Conservation (phyloP, 768 basidiomycete species). For the Russula abietina region DNA sequence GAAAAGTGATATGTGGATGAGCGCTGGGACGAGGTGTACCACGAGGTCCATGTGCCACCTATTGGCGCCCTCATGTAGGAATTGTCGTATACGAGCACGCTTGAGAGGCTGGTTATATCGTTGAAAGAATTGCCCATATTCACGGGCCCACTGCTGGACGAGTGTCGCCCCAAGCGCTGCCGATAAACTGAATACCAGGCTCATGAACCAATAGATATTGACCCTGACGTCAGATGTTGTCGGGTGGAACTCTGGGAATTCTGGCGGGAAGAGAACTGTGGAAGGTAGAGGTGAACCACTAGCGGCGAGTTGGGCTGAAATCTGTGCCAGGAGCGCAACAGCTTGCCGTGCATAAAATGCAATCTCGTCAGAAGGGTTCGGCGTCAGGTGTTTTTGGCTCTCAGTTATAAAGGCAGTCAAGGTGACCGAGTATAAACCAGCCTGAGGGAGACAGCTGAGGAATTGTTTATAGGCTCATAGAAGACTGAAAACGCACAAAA, state of each 20-base stretch:
- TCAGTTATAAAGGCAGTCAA: constrained; percentile 19
- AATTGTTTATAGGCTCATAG: not conserved
- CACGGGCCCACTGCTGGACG: constrained; percentile 30
- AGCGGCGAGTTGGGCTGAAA: constrained; percentile 19
- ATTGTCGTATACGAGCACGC: constrained; percentile 41
- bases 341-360: constrained; percentile 7
- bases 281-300: constrained; percentile 9
- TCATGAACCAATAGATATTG: constrained; percentile 41
- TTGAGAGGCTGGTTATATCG: constrained; percentile 28
- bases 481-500: constrained; percentile 30
- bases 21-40: constrained; percentile 40
- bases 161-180: constrained; percentile 42
- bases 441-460: not conserved
- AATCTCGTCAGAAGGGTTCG: not conserved
- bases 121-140: not conserved
- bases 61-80: constrained; percentile 34
- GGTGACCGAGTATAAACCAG: constrained; percentile 19
- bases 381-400: constrained; percentile 7
- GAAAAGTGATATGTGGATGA: constrained; percentile 45
- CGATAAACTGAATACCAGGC: constrained; percentile 35
- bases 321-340: constrained; percentile 14
- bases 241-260: constrained; percentile 13
- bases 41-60: constrained; percentile 38
- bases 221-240: constrained; percentile 33
- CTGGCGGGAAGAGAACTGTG: not conserved